Conservation (phyloP, 352 stramenopile genomes). For the Pythium sp. region DNA sequence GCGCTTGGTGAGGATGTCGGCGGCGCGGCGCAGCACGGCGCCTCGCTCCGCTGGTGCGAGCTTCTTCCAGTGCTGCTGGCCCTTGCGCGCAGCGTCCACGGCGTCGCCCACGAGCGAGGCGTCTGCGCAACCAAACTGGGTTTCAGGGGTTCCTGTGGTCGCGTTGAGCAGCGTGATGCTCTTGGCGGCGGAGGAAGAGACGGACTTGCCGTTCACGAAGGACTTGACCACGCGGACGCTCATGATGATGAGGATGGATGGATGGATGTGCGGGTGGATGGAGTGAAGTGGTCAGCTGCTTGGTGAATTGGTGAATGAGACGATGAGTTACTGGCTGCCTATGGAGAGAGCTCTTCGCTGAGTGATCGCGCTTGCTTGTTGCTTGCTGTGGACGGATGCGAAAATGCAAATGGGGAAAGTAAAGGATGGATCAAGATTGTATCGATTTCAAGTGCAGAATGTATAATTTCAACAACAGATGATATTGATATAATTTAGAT, state of each 20-base stretch:
- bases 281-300: background rate
- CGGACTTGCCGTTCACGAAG: constrained; percentile 75
- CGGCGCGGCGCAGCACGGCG: constrained; percentile 57
- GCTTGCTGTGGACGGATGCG: background rate
- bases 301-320: background rate
- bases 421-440: background rate
- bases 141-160: constrained; percentile 42
- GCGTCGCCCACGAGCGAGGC: constrained; percentile 45
- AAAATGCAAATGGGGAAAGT: background rate
- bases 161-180: constrained; percentile 64
- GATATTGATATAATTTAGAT: background rate
- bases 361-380: background rate
- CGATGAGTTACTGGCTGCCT: background rate
- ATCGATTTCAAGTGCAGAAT: background rate
- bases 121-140: constrained; percentile 49
- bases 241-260: background rate
- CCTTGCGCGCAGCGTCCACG: constrained; percentile 36
- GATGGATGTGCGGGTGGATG: background rate
- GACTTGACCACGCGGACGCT: constrained; percentile 36
- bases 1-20: constrained; percentile 51
- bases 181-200: constrained; percentile 19
- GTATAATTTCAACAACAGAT: background rate
- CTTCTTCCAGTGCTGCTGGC: constrained; percentile 63
- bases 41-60: constrained; percentile 60
- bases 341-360: background rate